Percentiles rank a stretch among this genome's conserved stretches.
These are phyloP conservation scores for Geotrichum ghanense DNA, from an alignment of 805 yeast species.

Conservation along the genomic window DNA sequence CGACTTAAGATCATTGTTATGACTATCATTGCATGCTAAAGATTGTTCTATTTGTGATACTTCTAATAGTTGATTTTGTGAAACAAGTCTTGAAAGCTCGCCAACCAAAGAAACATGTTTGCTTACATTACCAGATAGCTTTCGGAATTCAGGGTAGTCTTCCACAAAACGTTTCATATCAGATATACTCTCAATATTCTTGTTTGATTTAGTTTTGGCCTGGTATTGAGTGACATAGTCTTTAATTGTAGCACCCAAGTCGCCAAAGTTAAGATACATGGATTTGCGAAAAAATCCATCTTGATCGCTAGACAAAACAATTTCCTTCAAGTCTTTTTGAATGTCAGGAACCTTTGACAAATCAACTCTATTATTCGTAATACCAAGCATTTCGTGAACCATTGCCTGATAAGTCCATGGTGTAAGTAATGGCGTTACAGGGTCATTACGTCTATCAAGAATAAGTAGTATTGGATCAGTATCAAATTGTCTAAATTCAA, in stretches of 20 bases:
- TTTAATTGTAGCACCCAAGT: conserved; percentile 76
- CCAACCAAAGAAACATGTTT: conserved; percentile 87
- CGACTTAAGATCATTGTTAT: conserved; percentile 42
- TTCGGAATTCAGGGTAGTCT: conserved; percentile 87
- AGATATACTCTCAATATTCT: conserved; percentile 62
- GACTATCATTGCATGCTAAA: conserved; percentile 55
- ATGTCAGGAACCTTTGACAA: conserved; percentile 44
- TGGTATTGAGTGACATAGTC: conserved; percentile 77
- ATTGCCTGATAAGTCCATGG: conserved; percentile 99
- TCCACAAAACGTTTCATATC: conserved; percentile 89
- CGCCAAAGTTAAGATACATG: conserved; percentile 89
- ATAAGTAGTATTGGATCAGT: conserved; percentile 63
- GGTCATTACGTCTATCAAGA: conserved; percentile 80
- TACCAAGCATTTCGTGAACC: conserved; percentile 88
- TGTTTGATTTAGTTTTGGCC: conserved; percentile 61
- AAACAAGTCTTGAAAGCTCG: conserved; percentile 70
- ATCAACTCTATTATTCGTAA: conserved; percentile 69
- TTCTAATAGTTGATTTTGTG: conserved; percentile 55
- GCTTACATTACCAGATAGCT: conserved; percentile 74
- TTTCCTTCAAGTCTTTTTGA: conserved; percentile 46
- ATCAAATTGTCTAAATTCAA: conserved; percentile 56
- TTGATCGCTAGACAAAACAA: conserved; percentile 54
- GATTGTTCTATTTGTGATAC: conserved; percentile 86
- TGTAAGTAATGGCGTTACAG: conserved; percentile 79
- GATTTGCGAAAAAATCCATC: conserved; percentile 72